phyloP scores from a whole-genome alignment of 2,329 filamentous ascomycete genomes.

The Berkeleyomyces basicola region DNA sequence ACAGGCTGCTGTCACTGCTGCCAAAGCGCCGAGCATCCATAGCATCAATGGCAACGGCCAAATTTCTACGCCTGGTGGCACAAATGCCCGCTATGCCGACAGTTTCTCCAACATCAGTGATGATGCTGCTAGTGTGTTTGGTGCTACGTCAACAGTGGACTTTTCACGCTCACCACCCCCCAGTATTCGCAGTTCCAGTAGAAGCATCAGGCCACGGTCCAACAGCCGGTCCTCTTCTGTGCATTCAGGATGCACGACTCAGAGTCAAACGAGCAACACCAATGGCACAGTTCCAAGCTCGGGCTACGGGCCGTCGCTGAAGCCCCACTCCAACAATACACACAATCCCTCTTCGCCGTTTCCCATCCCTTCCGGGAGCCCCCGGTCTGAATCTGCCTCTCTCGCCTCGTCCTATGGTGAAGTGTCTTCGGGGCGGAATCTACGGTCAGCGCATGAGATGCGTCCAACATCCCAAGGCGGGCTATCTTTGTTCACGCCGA shows the following conservation, averaged over 20 bases:
- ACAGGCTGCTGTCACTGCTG: slow-evolving; percentile 14
- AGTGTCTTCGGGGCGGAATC: slow-evolving; percentile 1
- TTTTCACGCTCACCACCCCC: slow-evolving; percentile 42
- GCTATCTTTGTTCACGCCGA: neutral
- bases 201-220: slow-evolving; percentile 19
- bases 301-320: slow-evolving; percentile 9
- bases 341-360: neutral
- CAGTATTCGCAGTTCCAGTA: slow-evolving; percentile 33
- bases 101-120: slow-evolving; percentile 37
- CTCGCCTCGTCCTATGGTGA: neutral
- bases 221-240: slow-evolving; percentile 11
- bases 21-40: slow-evolving; percentile 15
- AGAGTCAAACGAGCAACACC: neutral
- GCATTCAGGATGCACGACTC: slow-evolving; percentile 9
- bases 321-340: neutral
- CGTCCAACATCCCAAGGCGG: slow-evolving; percentile 4
- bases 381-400: neutral
- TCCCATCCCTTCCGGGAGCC: neutral
- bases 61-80: slow-evolving; percentile 23
- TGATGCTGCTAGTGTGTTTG: slow-evolving; percentile 39
- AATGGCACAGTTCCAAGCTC: neutral
- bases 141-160: slow-evolving; percentile 33
- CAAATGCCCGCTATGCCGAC: slow-evolving; percentile 24
- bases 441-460: slow-evolving; percentile 12
- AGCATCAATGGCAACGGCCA: neutral